phyloP scores from a whole-genome alignment of 2,329 filamentous ascomycete genomes.

The Chaetomiaceae sp. region DNA sequence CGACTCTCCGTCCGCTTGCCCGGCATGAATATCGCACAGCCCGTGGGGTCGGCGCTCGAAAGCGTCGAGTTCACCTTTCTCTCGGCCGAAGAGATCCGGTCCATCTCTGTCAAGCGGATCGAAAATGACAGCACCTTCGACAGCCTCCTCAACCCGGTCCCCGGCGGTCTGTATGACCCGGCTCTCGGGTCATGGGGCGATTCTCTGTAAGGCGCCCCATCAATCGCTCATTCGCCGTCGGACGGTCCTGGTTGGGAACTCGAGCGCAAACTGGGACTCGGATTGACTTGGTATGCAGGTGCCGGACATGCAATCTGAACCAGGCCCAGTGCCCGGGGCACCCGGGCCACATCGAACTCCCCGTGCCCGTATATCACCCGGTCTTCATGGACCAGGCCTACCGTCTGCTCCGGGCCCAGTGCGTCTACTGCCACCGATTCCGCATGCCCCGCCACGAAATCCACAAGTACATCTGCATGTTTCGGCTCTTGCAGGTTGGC shows the following conservation, averaged over 20 bases:
- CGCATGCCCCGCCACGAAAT: conserved; percentile 72
- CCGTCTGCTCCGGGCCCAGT: conserved; percentile 79
- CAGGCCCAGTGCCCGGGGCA: conserved; percentile 84
- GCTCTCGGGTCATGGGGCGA: conserved; percentile 88
- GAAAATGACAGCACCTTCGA: conserved; percentile 95
- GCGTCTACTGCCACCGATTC: conserved; percentile 84
- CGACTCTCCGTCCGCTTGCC: conserved; percentile 3
- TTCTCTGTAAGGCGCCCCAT: conserved; percentile 56
- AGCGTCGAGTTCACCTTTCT: conserved; percentile 89
- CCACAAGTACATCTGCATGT: conserved; percentile 76
- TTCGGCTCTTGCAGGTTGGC: conserved; percentile 81
- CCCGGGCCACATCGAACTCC: conserved; percentile 90
- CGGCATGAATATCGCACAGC: conserved; percentile 69
- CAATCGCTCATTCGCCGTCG: background rate
- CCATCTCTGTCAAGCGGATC: conserved; percentile 89
- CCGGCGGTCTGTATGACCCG: conserved; percentile 87
- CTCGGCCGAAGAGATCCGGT: conserved; percentile 74
- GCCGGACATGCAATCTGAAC: conserved; percentile 85
- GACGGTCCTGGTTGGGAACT: background rate
- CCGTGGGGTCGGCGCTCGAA: conserved; percentile 76
- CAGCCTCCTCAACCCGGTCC: conserved; percentile 79
- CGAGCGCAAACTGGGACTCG: background rate
- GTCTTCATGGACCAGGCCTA: conserved; percentile 91
- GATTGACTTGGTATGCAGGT: conserved; percentile 50
- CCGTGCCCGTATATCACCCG: conserved; percentile 91